Conservation (phyloP, 2,329 filamentous ascomycete species). For the Aspergillus ruber region DNA sequence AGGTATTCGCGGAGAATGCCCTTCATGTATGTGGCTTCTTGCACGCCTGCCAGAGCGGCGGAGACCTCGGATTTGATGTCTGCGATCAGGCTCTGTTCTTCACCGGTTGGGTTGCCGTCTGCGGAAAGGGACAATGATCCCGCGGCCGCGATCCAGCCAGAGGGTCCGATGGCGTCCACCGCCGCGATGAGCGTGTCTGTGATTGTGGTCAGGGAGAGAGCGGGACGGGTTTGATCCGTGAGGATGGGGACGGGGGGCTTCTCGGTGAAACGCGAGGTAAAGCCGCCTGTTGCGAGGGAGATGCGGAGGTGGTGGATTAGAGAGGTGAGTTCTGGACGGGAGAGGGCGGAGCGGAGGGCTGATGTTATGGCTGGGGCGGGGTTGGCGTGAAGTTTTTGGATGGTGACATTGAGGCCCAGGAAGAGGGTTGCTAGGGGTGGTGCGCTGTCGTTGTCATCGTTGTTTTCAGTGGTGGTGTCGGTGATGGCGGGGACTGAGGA, state of each 20-base stretch:
- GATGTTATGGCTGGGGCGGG: conserved; percentile 24
- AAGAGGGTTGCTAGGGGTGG: conserved; percentile 22
- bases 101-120: conserved; percentile 21
- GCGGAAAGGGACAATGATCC: conserved; percentile 8
- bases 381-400: conserved; percentile 31
- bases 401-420: conserved; percentile 31
- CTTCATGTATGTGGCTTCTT: conserved; percentile 42
- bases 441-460: conserved; percentile 12
- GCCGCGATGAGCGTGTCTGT: conserved; percentile 38
- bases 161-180: conserved; percentile 43
- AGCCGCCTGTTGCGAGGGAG: conserved; percentile 37
- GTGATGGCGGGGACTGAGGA: conserved; percentile 27
- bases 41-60: conserved; percentile 41
- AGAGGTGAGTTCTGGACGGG: conserved; percentile 33
- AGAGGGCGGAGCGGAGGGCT: conserved; percentile 32
- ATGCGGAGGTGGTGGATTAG: conserved; percentile 39
- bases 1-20: conserved; percentile 43
- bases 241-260: conserved; percentile 31
- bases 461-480: conserved; percentile 19
- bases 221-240: conserved; percentile 28
- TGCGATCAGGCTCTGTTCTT: conserved; percentile 39
- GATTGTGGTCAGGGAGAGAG: conserved; percentile 34
- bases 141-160: conserved; percentile 40
- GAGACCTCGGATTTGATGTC: conserved; percentile 45
- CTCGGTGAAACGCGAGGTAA: conserved; percentile 38